phyloP scores from a whole-genome alignment of 163 green algal species.

The Scenedesmus sp. region DNA sequence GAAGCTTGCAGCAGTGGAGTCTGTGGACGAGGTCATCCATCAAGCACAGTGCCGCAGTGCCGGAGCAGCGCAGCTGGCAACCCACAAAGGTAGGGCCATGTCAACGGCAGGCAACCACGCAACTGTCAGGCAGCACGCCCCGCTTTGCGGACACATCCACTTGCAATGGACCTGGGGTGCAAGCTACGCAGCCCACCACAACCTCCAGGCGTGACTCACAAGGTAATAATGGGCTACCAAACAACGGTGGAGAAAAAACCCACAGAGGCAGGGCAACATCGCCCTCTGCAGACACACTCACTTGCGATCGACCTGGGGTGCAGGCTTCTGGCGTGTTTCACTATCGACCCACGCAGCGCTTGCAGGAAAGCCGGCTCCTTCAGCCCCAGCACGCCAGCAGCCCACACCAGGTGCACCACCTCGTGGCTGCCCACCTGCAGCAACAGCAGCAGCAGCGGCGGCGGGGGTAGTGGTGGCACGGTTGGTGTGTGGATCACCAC shows the following conservation, averaged over 20 bases:
- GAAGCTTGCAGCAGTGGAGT: too few species aligned
- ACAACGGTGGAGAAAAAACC: too few species aligned
- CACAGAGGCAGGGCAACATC: too few species aligned
- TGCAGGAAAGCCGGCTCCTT: slow-evolving; percentile 1
- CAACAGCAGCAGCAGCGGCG: not conserved
- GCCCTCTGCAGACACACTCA: not conserved
- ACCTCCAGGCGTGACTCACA: too few species aligned
- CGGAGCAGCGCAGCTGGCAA: too few species aligned
- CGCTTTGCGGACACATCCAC: not conserved
- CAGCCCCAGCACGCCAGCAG: slow-evolving; percentile 17
- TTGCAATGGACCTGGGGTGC: slow-evolving; percentile 30
- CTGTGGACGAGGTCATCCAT: too few species aligned
- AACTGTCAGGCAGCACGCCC: too few species aligned
- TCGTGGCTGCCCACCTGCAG: not conserved
- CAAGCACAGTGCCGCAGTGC: too few species aligned
- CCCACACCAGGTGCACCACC: slow-evolving; percentile 39
- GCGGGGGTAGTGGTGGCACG: not conserved
- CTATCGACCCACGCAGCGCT: not conserved
- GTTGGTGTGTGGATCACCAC: too few species aligned
- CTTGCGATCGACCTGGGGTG: slow-evolving; percentile 33
- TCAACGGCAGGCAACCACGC: too few species aligned
- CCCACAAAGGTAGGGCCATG: too few species aligned
- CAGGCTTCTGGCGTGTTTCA: not conserved
- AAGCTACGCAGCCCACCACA: not conserved
- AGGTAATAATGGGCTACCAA: too few species aligned